These are phyloP conservation scores for Misopates orontium DNA, from an alignment of 257 asterid genomes.

Conservation along the genomic window DNA sequence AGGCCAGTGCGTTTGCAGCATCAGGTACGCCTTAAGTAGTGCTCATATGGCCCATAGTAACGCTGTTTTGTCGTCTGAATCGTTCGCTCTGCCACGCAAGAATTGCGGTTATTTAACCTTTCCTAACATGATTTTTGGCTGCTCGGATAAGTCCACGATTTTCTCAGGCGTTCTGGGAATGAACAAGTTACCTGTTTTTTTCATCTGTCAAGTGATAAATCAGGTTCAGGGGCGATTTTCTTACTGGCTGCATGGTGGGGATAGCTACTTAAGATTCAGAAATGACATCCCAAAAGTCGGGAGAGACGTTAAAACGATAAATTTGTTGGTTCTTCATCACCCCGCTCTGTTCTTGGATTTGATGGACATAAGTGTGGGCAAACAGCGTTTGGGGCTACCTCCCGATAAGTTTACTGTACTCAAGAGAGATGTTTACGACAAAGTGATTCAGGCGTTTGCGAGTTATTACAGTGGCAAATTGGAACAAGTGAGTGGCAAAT, in stretches of 20 bases:
- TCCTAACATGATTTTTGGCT: slow-evolving; percentile 28
- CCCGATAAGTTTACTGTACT: slow-evolving; percentile 24
- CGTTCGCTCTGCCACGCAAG: slow-evolving; percentile 6
- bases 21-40: slow-evolving; percentile 4
- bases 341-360: slow-evolving; percentile 13
- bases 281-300: slow-evolving; percentile 22
- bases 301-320: not conserved
- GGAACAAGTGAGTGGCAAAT: not conserved
- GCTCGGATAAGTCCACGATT: slow-evolving; percentile 16
- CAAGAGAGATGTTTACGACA: slow-evolving; percentile 17
- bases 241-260: slow-evolving; percentile 24
- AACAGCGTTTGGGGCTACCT: slow-evolving; percentile 17
- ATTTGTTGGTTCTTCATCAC: not conserved
- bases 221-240: slow-evolving; percentile 23
- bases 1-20: slow-evolving; percentile 16
- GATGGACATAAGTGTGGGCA: slow-evolving; percentile 27
- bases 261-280: slow-evolving; percentile 25
- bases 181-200: slow-evolving; percentile 14
- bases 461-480: slow-evolving; percentile 4
- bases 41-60: not conserved
- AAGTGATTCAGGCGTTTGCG: slow-evolving; percentile 12
- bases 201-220: slow-evolving; percentile 24
- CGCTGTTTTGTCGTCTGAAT: slow-evolving; percentile 18
- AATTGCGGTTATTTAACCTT: slow-evolving; percentile 1
- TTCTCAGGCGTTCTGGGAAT: slow-evolving; percentile 27